These are phyloP conservation scores for Prinsepia uniflora DNA, from an alignment of 306 rosid genomes.

Conservation along the genomic window DNA sequence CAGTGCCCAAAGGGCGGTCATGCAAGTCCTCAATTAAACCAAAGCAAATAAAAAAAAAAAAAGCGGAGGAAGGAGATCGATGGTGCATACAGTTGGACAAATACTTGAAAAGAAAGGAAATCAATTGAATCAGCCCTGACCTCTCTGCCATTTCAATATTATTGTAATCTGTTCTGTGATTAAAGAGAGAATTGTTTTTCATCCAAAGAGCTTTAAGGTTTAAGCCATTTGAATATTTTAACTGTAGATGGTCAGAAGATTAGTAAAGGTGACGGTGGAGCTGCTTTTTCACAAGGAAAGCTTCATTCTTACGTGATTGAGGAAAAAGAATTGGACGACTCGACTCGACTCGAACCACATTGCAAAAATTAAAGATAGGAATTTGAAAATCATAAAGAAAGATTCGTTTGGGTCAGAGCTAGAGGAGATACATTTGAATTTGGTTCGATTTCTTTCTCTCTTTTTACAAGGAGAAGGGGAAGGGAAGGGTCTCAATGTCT, in stretches of 20 bases:
- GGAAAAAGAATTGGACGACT: conserved; percentile 36
- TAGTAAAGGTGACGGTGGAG: conserved; percentile 57
- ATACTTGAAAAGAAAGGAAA: conserved; percentile 20
- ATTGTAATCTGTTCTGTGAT: background rate
- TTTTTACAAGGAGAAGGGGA: conserved; percentile 35
- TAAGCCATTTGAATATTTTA: background rate
- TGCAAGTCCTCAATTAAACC: conserved; percentile 3
- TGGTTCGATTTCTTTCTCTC: conserved; percentile 35
- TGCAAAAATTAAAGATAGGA: conserved; percentile 26
- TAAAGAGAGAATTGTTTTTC: background rate
- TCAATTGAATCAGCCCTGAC: background rate
- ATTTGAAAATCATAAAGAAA: conserved; percentile 38
- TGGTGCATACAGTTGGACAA: conserved; percentile 17
- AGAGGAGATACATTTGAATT: conserved; percentile 4
- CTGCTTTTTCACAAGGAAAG: conserved; percentile 38
- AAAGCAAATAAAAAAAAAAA: too few relatives aligned
- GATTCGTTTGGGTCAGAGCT: conserved; percentile 45
- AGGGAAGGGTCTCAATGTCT: conserved; percentile 41
- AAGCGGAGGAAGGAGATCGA: background rate
- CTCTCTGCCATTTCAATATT: background rate
- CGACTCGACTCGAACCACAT: conserved; percentile 19
- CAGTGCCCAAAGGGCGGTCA: conserved; percentile 25
- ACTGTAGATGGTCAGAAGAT: conserved; percentile 21
- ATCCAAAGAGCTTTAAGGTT: conserved; percentile 12
- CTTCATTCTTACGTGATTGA: conserved; percentile 70